Percentiles rank a stretch among this genome's conserved stretches.
phyloP scores from a whole-genome alignment of 192 early-diverging fungal genomes.

The Rhizoclosmatium sp. region DNA sequence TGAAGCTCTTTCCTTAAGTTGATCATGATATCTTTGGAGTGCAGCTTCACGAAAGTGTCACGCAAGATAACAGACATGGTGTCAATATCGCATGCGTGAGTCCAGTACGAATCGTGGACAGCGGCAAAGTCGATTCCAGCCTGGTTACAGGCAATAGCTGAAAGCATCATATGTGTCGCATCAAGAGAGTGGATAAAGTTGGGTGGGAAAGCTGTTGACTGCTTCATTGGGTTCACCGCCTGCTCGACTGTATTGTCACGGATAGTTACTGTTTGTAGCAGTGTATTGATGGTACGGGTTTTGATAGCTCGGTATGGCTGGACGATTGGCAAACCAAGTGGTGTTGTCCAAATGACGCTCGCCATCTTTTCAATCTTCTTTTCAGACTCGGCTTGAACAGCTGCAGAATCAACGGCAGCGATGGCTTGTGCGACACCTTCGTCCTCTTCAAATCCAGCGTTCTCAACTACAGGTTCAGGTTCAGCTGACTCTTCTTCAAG shows the following conservation, averaged over 20 bases:
- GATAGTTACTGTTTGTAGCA: constrained; percentile 81
- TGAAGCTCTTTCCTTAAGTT: constrained; percentile 83
- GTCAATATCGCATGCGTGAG: constrained; percentile 90
- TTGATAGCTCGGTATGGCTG: constrained; percentile 91
- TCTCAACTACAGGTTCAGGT: constrained; percentile 7
- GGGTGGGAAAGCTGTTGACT: constrained; percentile 95
- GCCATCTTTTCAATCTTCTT: constrained; percentile 64
- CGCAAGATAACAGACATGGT: constrained; percentile 84
- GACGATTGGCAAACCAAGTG: constrained; percentile 90
- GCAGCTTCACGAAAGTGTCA: constrained; percentile 89
- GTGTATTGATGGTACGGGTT: constrained; percentile 67
- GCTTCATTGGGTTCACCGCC: constrained; percentile 90
- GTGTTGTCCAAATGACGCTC: constrained; percentile 95
- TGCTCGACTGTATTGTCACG: constrained; percentile 70
- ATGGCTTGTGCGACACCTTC: background rate
- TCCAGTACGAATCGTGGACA: constrained; percentile 99
- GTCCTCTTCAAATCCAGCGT: background rate
- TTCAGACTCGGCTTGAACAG: constrained; percentile 21
- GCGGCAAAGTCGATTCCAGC: constrained; percentile 87
- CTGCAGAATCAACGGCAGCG: constrained; percentile 31
- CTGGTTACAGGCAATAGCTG: constrained; percentile 84
- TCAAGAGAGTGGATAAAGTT: constrained; percentile 99
- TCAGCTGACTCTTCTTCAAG: constrained; percentile 30
- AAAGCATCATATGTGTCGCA: constrained; percentile 96
- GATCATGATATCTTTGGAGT: constrained; percentile 84